Base-by-base conservation (phyloP, 2,329 filamentous ascomycete genomes). In the Domatiomyces globalis region DNA sequence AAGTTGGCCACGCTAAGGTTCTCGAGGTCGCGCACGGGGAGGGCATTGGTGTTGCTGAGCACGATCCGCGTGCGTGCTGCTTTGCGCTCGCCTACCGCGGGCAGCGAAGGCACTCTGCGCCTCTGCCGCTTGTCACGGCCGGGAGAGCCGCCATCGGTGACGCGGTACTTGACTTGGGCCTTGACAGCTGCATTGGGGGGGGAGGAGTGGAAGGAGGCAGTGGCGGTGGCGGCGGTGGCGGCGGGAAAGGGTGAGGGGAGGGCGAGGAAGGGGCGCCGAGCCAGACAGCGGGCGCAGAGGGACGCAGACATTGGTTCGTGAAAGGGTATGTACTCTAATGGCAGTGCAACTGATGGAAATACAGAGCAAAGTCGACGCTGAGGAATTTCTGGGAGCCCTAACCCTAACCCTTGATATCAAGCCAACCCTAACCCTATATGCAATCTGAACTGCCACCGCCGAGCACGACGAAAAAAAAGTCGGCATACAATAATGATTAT, bases 21-120 rank as follows among this genome's bases (percentile, higher is more conserved):
- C 54, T 75, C 69, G 59, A 94, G 73, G 9, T 80, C 84, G 20
- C 73, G 65, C 6, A 96, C 84, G 54, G 83, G 79, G 39, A 95
- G 72, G 48, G 92, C 92, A 70, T 95, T 96, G 67, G 86, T 85
- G 71, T 96, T 98, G 73, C 84, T 90, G 54, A 98, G 80, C 54
- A 94, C 81, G 62, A 98, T 86, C 60, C 86, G 81, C 73, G 94
- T 95, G 58, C 88, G 82, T 65, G 86, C 74, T 25, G 86, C 85
- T 70, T 88, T 94, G 59, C 89, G 81, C 74, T 95, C 89, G 58
- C 89, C 90, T 2, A 80, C 75, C 10, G 73, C 73, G 18, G 85
- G 84, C 15, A 80, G 74, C 67, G 76, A 78, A 51, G 71, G 67
- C 12, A 65, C 63, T n/a, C 62, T 61, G 10, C 56, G 60, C 36